phyloP scores from a whole-genome alignment of 2,329 filamentous ascomycete species.

The Fulvia fulva region DNA sequence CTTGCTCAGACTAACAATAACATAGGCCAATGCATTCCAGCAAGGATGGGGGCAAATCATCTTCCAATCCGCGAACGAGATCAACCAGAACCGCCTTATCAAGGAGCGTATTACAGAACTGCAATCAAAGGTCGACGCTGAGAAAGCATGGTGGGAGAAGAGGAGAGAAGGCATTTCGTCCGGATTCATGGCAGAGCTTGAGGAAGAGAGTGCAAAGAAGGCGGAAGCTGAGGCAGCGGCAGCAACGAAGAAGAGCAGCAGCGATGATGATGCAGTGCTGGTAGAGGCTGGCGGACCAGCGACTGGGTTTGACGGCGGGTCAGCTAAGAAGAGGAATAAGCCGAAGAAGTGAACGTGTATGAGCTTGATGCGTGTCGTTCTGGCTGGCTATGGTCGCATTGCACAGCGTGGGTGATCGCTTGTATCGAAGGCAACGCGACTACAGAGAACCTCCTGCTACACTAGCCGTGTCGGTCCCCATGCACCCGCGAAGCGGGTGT shows the following conservation, averaged over 20 bases:
- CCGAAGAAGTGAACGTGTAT: conserved; percentile 48
- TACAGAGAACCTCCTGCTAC: no score
- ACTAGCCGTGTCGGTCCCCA: no score
- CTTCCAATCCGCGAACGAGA: conserved; percentile 97
- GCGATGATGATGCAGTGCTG: conserved; percentile 72
- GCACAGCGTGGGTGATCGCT: neutral
- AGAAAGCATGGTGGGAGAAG: conserved; percentile 92
- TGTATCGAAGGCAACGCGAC: neutral
- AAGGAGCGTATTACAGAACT: conserved; percentile 72
- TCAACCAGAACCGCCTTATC: conserved; percentile 76
- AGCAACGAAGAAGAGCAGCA: conserved; percentile 36
- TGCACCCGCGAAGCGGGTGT: no score
- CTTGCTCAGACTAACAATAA: conserved; percentile 4
- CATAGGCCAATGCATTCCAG: conserved; percentile 81
- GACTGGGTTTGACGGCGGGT: conserved; percentile 34
- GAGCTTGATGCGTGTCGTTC: neutral
- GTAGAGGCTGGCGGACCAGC: conserved; percentile 61
- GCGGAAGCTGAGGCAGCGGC: conserved; percentile 20
- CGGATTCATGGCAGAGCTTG: conserved; percentile 81
- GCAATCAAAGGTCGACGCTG: conserved; percentile 63
- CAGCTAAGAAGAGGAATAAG: conserved; percentile 55
- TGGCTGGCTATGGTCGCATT: neutral
- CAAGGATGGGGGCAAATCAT: conserved; percentile 90
- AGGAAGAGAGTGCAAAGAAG: conserved; percentile 42
- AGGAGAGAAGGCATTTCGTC: conserved; percentile 68